These are phyloP conservation scores for Eutypa lata DNA, from an alignment of 2,329 filamentous ascomycete species.

Conservation along the genomic window DNA sequence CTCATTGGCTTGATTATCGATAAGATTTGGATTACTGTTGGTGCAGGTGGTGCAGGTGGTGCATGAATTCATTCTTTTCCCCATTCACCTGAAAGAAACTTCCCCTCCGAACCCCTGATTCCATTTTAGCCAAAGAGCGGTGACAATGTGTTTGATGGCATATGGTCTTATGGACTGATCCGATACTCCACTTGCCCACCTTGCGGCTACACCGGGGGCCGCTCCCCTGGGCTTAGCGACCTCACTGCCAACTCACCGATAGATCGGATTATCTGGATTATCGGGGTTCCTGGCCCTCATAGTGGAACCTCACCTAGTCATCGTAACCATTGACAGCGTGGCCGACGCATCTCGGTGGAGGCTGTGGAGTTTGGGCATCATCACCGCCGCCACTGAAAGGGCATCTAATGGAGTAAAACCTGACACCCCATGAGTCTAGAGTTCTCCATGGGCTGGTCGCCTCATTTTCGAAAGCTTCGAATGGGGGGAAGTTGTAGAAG, in stretches of 20 bases:
- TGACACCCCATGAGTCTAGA: background rate
- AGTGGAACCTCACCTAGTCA: conserved; percentile 17
- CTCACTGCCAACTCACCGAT: conserved; percentile 15
- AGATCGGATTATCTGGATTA: background rate
- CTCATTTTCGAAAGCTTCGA: background rate
- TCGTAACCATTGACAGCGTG: conserved; percentile 24
- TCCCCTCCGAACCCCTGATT: too few relatives aligned
- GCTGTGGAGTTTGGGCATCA: conserved; percentile 27
- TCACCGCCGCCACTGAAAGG: conserved; percentile 13
- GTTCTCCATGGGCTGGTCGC: background rate
- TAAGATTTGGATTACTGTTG: too few relatives aligned
- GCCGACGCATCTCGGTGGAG: conserved; percentile 28
- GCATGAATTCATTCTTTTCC: too few relatives aligned
- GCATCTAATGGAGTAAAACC: background rate
- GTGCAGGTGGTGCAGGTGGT: too few relatives aligned
- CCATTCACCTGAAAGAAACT: too few relatives aligned
- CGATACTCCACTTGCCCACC: conserved; percentile 24
- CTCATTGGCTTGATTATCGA: background rate
- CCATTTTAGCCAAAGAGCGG: conserved; percentile 19
- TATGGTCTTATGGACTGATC: conserved; percentile 21
- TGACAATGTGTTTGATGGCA: conserved; percentile 29
- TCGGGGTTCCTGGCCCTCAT: background rate
- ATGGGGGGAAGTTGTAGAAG: background rate
- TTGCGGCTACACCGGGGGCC: conserved; percentile 22
- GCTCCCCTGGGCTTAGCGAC: conserved; percentile 6